These are phyloP conservation scores for Pseudogymnoascus sp. DNA, from an alignment of 2,329 filamentous ascomycete genomes.

Conservation along the genomic window DNA sequence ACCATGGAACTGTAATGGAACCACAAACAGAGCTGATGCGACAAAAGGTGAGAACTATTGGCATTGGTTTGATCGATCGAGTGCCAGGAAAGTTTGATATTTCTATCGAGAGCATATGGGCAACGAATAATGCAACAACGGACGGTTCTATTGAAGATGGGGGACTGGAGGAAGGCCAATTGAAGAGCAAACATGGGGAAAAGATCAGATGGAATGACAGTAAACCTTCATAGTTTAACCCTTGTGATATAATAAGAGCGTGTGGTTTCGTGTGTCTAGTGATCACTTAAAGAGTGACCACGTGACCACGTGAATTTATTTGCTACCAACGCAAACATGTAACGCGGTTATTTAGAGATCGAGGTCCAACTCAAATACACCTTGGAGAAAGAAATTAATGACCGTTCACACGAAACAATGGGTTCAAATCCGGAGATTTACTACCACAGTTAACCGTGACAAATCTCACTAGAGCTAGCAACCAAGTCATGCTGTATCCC, in stretches of 20 bases:
- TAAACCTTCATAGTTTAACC: conserved; percentile 10
- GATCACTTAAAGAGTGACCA: background rate
- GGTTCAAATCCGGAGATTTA: background rate
- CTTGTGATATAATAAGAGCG: background rate
- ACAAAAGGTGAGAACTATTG: conserved; percentile 77
- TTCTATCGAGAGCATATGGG: conserved; percentile 79
- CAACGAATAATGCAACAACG: conserved; percentile 56
- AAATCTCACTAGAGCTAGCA: background rate
- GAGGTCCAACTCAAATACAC: background rate
- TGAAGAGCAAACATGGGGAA: conserved; percentile 36
- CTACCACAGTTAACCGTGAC: background rate
- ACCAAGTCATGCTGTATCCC: background rate
- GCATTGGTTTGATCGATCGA: conserved; percentile 82
- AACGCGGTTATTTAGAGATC: background rate
- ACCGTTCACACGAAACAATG: background rate
- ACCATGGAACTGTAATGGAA: conserved; percentile 84
- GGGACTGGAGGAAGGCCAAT: conserved; percentile 25
- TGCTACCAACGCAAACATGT: background rate
- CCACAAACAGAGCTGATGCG: conserved; percentile 84
- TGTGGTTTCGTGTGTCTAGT: background rate
- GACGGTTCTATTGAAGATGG: conserved; percentile 22
- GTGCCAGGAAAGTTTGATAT: conserved; percentile 84
- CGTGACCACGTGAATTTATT: conserved; percentile 3
- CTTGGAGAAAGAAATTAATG: background rate
- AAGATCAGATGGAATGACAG: conserved; percentile 35